These are phyloP conservation scores for Fraxinus dipetala DNA, from an alignment of 305 asterid species.

Conservation along the genomic window DNA sequence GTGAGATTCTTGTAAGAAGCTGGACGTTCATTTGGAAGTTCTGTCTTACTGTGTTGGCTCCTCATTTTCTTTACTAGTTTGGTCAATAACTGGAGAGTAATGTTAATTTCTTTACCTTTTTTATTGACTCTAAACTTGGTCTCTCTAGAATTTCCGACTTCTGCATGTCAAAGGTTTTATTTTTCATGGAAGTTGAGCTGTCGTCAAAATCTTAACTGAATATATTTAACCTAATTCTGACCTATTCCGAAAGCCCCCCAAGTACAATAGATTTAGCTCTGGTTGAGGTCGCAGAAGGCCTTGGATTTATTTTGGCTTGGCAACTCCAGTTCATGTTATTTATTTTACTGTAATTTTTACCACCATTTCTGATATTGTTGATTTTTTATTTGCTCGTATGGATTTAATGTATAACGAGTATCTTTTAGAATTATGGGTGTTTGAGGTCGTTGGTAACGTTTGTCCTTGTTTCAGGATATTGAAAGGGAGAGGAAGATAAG, in stretches of 20 bases:
- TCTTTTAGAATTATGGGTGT: not conserved
- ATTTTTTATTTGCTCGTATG: not conserved
- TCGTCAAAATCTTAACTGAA: not conserved
- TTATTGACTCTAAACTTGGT: not conserved
- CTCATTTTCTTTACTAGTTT: too few species aligned
- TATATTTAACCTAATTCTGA: not conserved
- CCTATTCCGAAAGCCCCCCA: not conserved
- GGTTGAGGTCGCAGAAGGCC: not conserved
- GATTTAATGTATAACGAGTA: not conserved
- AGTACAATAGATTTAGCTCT: not conserved
- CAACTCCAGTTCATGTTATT: not conserved
- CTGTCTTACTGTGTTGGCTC: too few species aligned
- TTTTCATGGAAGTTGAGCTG: not conserved
- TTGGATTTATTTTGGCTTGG: not conserved
- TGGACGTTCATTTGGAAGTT: too few species aligned
- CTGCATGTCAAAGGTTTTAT: not conserved
- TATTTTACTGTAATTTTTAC: not conserved
- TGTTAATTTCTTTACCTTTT: too few species aligned
- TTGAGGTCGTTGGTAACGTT: not conserved
- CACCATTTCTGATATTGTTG: not conserved
- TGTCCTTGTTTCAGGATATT: constrained; percentile 39
- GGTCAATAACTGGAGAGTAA: too few species aligned
- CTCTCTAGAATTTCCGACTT: not conserved
- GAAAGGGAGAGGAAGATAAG: constrained; percentile 45
- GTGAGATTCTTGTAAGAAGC: too few species aligned